Base-by-base conservation (phyloP, 1,139 yeast species). In the Hanseniaspora sp. region DNA sequence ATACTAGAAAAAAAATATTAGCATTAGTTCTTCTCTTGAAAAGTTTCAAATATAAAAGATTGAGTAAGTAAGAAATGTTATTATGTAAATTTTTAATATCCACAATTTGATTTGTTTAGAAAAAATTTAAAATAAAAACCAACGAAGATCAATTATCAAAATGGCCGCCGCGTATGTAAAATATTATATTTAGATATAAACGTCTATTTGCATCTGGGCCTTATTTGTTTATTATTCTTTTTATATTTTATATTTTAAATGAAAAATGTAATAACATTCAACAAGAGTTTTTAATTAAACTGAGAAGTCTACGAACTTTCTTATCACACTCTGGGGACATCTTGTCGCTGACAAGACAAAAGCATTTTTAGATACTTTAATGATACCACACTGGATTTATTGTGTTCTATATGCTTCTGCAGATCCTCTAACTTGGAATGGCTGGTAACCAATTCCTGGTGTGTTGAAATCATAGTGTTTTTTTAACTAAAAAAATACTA, bases 141-240 rank as follows among this genome's bases (percentile, higher is more conserved):
- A 60, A 57, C 62, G 56, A 57, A 58, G 54, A 59, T 47, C 56
- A 56, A 57, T 52, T 15, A 34, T 34, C 33, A 62, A 59, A 63
- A 66, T 65, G 69, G 68, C 67, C 62, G 67, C 68, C 59, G 64
- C 62, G 69, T 66, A 66, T 66, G 69, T 51, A 51, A 7, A 49
- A 12, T 18, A 28, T 29, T 64, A n/a, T 17, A 38, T 7, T 12
- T 37, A 42, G 11, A 23, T 23, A 23, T 23, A 23, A 2, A 3
- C 4, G 4, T 23, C 23, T 23, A 23, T 23, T 23, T 23, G 4
- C 23, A 23, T 23, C 23, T 23, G 4, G 34, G 34, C 5, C 34
- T 33, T 8, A 8, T 33, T 33, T 9, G 17, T 37, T 7, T 37
- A 13, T 37, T 18, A 39, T 8, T 39, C 7, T 17, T 17, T 39